Base-by-base conservation (phyloP, 73 alveolate species). In the Diophrys sp. region DNA sequence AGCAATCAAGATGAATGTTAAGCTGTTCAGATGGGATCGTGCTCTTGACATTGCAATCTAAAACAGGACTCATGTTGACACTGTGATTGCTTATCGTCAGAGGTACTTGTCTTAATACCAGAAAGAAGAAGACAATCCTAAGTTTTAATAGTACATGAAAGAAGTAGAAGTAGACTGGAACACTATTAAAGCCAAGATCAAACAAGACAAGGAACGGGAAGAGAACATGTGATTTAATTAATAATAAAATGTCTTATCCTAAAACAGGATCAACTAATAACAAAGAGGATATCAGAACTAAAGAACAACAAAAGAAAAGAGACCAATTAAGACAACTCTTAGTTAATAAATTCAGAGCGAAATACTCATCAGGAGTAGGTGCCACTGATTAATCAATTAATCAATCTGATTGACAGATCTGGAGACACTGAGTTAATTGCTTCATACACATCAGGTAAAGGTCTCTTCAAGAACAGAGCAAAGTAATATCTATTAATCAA, bases 1-100 rank as follows among this genome's bases (percentile, higher is more conserved):
- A n/a, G n/a, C n/a, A n/a, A 96, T 96, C 77, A 95, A 96, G 90
- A 91, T 96, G 94, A 95, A 95, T 89, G 94, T 96, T 71, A 93
- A 93, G 80, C 81, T 96, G 75, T 95, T 83, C 75, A 93, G 97
- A 82, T 96, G 99, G 99, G 98, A 93, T 31, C 87, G 99, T 77
- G 99, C 99, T 29, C 71, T 96, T 25, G 98, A 95, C 57, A 77
- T 96, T 11, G 99, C 99, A 34, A 23, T 88, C 25, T 53, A 82
- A 70, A 78, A 92, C 85, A 90, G 91, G 79, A 83, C 92, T 14
- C 98, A 95, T 88, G 85, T 92, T 31, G 99, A 96, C 77, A 96
- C 98, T 54, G 98, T 96, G 2, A 56, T 96, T 54, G 98, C 97
- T 1, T 96, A 95, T 75, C 75, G 99, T 69, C 66, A 93, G 89